These are phyloP conservation scores for Ganoderma lucidum DNA, from an alignment of 1,284 basidiomycete species.

Conservation along the genomic window DNA sequence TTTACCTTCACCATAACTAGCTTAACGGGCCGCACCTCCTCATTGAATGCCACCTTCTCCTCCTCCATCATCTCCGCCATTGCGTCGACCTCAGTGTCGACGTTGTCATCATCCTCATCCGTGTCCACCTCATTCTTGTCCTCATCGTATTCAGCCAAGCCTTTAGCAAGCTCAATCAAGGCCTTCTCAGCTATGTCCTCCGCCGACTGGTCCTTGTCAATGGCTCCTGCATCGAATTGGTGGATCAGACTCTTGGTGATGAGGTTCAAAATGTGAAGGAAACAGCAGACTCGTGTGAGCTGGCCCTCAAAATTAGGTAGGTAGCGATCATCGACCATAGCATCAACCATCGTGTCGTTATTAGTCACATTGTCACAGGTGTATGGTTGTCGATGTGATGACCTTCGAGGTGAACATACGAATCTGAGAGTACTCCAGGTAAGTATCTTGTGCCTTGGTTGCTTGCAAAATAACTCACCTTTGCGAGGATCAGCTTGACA, in stretches of 20 bases:
- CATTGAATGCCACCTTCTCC: constrained; percentile 30
- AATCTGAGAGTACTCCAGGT: too few relatives aligned
- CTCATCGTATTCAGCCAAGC: background rate
- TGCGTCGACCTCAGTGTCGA: constrained; percentile 35
- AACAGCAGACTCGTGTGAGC: background rate
- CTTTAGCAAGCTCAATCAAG: too few relatives aligned
- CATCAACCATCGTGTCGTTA: too few relatives aligned
- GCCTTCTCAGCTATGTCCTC: background rate
- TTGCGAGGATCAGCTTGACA: background rate
- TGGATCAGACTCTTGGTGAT: background rate
- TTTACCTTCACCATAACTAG: background rate
- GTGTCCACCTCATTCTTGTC: background rate
- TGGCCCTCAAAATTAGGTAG: background rate
- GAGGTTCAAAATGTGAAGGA: background rate
- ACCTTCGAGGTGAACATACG: too few relatives aligned
- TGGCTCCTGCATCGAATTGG: background rate
- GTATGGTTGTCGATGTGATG: too few relatives aligned
- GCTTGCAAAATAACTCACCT: background rate
- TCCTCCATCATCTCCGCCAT: constrained; percentile 36
- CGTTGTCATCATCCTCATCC: background rate
- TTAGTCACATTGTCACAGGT: too few relatives aligned
- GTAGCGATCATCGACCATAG: too few relatives aligned
- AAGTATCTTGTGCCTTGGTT: too few relatives aligned
- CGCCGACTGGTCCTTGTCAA: too few relatives aligned
- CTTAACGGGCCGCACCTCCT: background rate